Conservation (phyloP, 352 stramenopile genomes). For the Pythium angustatum region DNA sequence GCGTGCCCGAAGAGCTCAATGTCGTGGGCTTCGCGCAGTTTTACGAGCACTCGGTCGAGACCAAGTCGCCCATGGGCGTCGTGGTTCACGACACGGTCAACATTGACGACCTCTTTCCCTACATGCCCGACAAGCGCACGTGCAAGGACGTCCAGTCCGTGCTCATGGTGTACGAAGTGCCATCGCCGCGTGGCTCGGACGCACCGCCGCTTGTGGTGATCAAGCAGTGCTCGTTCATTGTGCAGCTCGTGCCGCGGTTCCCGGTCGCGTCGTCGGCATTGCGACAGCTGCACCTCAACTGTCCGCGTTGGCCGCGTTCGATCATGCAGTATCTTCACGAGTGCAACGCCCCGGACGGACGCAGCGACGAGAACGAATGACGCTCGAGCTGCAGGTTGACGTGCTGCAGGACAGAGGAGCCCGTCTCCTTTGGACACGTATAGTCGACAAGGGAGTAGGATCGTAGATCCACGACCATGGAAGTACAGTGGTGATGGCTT, state of each 20-base stretch:
- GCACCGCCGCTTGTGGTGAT: slow-evolving; percentile 14
- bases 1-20: slow-evolving; percentile 23
- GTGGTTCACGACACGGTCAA: slow-evolving; percentile 40
- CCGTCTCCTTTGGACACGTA: no score
- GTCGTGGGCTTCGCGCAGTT: slow-evolving; percentile 32
- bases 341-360: background rate
- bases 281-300: slow-evolving; percentile 6
- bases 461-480: no score
- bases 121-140: slow-evolving; percentile 29
- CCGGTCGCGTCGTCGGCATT: background rate
- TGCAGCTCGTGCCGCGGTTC: slow-evolving; percentile 10
- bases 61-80: slow-evolving; percentile 29
- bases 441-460: no score
- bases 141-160: slow-evolving; percentile 11
- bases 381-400: no score
- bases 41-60: slow-evolving; percentile 17
- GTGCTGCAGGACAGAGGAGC: no score
- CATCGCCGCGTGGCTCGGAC: background rate
- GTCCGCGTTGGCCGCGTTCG: background rate
- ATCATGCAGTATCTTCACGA: slow-evolving; percentile 14
- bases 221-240: slow-evolving; percentile 6
- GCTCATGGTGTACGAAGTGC: slow-evolving; percentile 2
- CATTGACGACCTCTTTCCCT: slow-evolving; percentile 47
- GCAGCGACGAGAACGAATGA: no score
- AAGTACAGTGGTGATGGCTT: no score